phyloP scores from a whole-genome alignment of 2,329 filamentous ascomycete genomes.

The Aureobasidium vineae region DNA sequence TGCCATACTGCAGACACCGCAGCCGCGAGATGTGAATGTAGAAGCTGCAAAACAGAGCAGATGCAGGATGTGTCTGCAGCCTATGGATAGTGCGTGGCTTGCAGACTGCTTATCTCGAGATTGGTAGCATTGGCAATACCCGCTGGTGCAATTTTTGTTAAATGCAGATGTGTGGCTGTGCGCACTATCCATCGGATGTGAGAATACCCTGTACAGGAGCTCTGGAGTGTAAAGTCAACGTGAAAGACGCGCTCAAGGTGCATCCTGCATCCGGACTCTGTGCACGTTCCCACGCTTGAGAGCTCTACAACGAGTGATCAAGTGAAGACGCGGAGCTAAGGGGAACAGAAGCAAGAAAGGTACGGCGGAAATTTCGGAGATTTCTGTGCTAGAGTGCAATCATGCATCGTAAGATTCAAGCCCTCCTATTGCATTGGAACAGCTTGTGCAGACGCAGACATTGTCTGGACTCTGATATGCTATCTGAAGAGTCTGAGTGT shows the following conservation, averaged over 20 bases:
- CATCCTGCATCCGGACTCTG: neutral
- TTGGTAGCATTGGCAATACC: too few relatives aligned
- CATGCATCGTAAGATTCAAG: neutral
- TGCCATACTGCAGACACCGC: too few relatives aligned
- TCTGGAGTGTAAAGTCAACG: too few relatives aligned
- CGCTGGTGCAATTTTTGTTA: too few relatives aligned
- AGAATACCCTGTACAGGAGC: too few relatives aligned
- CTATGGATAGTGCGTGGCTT: too few relatives aligned
- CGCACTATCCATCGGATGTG: too few relatives aligned
- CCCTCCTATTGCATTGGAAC: neutral
- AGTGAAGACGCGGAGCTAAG: neutral
- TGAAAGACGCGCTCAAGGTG: neutral
- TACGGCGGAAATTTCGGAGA: neutral
- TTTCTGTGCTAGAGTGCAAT: neutral
- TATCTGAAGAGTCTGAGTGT: neutral
- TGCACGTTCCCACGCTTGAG: neutral
- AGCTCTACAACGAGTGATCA: neutral
- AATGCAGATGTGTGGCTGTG: too few relatives aligned
- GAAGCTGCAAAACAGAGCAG: too few relatives aligned
- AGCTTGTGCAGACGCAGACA: neutral
- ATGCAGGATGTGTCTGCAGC: too few relatives aligned
- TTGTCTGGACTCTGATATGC: neutral
- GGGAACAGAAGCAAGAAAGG: neutral
- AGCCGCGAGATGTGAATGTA: too few relatives aligned
- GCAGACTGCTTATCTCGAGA: too few relatives aligned